Evolutionary conservation across 2,329 filamentous ascomycete genomes (phyloP), one percentile per base, ranked within the genome.

Genomic region (Aspergillus udagawae): DNA sequence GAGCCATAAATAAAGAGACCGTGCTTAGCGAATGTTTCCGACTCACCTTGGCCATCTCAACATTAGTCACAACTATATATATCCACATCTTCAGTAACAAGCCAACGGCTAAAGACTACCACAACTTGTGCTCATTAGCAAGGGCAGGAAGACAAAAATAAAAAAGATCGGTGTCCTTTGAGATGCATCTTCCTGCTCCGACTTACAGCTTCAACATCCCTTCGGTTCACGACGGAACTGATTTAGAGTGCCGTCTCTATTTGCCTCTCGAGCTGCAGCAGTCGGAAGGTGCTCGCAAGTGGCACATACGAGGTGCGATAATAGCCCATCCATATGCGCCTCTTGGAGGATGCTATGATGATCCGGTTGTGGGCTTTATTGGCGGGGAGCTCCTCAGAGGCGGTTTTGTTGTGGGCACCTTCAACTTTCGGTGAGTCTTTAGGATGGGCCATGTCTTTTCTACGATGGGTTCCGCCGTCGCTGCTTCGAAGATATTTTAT

Each of bases 291-390:
- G 35, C 55, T 53, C 23, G 54, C n/a, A 32, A 5, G 6, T 77
- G 72, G 73, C 68, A 58, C 49, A 77, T 72, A 57, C 79, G 74
- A 59, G 84, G 80, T 3, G 86, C 86, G 0, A 79, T 96, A 3
- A 77, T 97, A 42, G 92, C 92, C 12, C 94, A 97, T 73, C 93
- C 94, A 0, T 97, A 97, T 70, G 91, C 91, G 35, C 87, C 91
- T 0, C 78, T 97, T 52, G 94, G 94, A 4, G 94, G 93, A 4
- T 86, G 80, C 72, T 94, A 86, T 69, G 90, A 97, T 70, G 92
- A 97, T 70, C 83, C 84, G 0, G 81, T 96, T 0, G 88, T 97
- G 1, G 80, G 84, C n/a, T 78, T 85, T 8, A 75, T 89, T 2
- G 85, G 83, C 0, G 77, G 79, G 1, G 82, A 87, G 57, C 78